Evolutionary conservation across 2,329 filamentous ascomycete species (phyloP).

Genomic region (Tolypocladium album): DNA sequence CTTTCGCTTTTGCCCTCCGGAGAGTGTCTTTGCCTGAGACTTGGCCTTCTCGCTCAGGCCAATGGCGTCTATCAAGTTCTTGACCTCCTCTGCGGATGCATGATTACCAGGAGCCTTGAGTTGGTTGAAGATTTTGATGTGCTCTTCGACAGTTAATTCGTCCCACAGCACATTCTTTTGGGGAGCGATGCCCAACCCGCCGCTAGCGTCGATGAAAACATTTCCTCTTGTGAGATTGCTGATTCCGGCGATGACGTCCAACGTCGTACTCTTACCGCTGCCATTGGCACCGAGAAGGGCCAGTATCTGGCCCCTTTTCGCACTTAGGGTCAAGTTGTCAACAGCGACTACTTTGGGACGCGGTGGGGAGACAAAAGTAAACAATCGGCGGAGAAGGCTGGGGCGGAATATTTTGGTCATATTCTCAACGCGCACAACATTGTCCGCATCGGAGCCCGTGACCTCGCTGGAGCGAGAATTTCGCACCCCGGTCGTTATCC

Average conservation of each 20-base stretch:
- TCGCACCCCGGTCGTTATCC: constrained; percentile 41
- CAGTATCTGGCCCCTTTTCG: constrained; percentile 70
- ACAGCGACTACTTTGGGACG: constrained; percentile 61
- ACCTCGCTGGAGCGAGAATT: constrained; percentile 2
- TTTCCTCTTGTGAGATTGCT: constrained; percentile 65
- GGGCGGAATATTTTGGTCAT: constrained; percentile 75
- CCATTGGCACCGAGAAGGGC: constrained; percentile 84
- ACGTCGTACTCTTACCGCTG: constrained; percentile 79
- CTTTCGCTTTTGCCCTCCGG: constrained; percentile 86
- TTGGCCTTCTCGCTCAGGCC: constrained; percentile 67
- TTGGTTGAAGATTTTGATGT: constrained; percentile 72
- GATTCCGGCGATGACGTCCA: constrained; percentile 78
- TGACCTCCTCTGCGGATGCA: constrained; percentile 48
- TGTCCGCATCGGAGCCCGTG: constrained; percentile 3
- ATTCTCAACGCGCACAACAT: constrained; percentile 57
- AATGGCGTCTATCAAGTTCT: constrained; percentile 54
- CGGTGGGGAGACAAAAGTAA: constrained; percentile 26
- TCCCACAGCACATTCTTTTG: constrained; percentile 95
- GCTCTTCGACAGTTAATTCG: constrained; percentile 74
- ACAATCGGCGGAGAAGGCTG: constrained; percentile 45
- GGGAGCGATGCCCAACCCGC: constrained; percentile 79
- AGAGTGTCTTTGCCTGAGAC: constrained; percentile 65
- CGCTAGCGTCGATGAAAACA: constrained; percentile 67
- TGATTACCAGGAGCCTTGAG: constrained; percentile 55
- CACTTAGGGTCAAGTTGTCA: constrained; percentile 60